phyloP scores from a whole-genome alignment of 192 early-diverging fungal genomes.

The Entrophospora sp. region DNA sequence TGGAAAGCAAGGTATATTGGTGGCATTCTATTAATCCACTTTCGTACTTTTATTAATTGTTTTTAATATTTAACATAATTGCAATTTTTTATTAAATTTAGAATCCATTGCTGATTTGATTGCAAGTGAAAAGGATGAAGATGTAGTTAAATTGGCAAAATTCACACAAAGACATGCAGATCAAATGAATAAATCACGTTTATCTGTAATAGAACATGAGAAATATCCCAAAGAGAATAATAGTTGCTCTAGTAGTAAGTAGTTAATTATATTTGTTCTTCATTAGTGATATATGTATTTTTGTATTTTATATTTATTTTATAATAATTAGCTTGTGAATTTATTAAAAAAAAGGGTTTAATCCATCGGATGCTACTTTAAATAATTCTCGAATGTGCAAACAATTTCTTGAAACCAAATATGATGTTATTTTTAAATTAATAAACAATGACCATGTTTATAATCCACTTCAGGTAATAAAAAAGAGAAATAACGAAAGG shows the following conservation, averaged over 20 bases:
- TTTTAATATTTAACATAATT: neutral
- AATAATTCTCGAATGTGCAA: neutral
- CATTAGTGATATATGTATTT: neutral
- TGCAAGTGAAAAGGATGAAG: constrained; percentile 16
- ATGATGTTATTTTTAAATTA: constrained; percentile 3
- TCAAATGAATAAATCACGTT: neutral
- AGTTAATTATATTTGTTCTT: neutral
- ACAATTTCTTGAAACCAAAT: constrained; percentile 15
- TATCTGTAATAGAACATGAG: neutral
- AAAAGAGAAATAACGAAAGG: neutral
- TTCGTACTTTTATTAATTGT: neutral
- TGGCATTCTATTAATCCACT: neutral
- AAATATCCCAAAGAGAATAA: neutral
- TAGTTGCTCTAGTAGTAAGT: neutral
- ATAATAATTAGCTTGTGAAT: neutral
- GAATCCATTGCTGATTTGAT: constrained; percentile 1
- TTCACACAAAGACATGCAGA: constrained; percentile 2
- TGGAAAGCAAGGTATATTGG: neutral
- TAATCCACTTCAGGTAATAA: constrained; percentile 4
- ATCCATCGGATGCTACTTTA: neutral
- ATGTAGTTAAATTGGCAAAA: neutral
- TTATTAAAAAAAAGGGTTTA: neutral
- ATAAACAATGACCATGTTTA: neutral
- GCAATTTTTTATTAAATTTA: neutral
- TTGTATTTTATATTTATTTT: neutral